Evolutionary conservation across 73 alveolate species (phyloP), one percentile per base, ranked within the genome.

Genomic region (Tetrahymena malaccensis): DNA sequence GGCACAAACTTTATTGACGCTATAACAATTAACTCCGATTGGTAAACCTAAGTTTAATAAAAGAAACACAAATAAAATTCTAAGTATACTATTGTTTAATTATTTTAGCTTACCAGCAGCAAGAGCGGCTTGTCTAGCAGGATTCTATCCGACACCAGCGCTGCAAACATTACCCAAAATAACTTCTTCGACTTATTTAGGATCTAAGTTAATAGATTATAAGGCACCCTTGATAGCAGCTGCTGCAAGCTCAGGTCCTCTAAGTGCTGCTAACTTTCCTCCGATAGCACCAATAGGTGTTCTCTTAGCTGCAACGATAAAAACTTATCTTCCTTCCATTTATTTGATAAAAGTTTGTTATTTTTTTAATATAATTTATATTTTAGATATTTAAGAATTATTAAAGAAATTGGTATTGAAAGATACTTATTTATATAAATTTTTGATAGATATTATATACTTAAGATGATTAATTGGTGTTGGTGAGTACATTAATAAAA

Each of bases 101-200:
- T n/a, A n/a, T 55, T 35, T 44, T 9, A 56, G 10, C 1, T 70
- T 70, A 70, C 98, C 99, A 1, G 99, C 98, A 35, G 96, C 96
- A 21, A 97, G 96, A 27, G 99, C 96, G 11, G 98, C 99, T 93
- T 98, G 98, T 44, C 99, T 94, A 34, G 99, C 97, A 12, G 99
- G 98, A 56, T 98, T 94, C 84, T 98, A 98, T 4, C 98, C 98
- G 7, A 85, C 19, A 12, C 99, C 98, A 84, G 99, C 98, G 31
- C 96, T 93, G 94, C 95, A 94, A 56, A 98, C 99, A 84, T 98
- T 94, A 21, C 99, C 99, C 93, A 98, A 43, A 56, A 94, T 95
- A 96, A 96, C 98, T 93, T 98, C 99, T 34, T 98, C 99, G 38
- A 98, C 96, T 19, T 96, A 97, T 85, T 96, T 96, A 70, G 96